Evolutionary conservation across 441 rosid species (phyloP).

Genomic region (Manihot esculenta): DNA sequence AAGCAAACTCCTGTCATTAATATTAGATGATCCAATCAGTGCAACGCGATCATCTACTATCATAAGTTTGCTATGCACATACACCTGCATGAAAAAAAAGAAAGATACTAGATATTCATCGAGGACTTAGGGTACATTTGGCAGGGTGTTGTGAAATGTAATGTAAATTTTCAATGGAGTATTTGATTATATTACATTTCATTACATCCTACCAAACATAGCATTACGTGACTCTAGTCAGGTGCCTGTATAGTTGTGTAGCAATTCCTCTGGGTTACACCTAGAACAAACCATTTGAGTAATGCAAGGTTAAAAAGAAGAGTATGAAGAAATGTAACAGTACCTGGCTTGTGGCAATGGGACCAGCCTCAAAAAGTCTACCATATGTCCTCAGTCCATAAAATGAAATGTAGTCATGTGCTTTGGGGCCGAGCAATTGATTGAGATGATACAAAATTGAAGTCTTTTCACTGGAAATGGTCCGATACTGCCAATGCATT

Average conservation of each 20-base stretch:
- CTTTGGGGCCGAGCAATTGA: constrained; percentile 61
- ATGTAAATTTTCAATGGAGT: too few species aligned
- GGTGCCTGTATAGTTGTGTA: not conserved
- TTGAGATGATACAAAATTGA: constrained; percentile 81
- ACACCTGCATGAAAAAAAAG: constrained; percentile 53
- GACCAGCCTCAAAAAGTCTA: constrained; percentile 76
- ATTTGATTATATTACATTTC: too few species aligned
- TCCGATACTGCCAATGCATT: constrained; percentile 99
- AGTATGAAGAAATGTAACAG: constrained; percentile 1
- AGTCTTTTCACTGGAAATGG: constrained; percentile 80
- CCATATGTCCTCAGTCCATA: constrained; percentile 90
- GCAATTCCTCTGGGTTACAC: not conserved
- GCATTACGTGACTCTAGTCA: not conserved
- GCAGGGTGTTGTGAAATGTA: too few species aligned
- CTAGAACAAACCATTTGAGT: not conserved
- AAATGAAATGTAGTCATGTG: constrained; percentile 86
- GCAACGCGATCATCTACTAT: constrained; percentile 75
- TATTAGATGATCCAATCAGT: constrained; percentile 89
- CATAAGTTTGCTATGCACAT: constrained; percentile 97
- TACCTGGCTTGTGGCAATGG: constrained; percentile 94
- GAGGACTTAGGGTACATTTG: not conserved
- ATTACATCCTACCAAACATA: too few species aligned
- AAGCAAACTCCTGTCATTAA: constrained; percentile 94
- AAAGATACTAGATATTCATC: not conserved
- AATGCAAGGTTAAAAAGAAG: not conserved